Evolutionary conservation across 768 basidiomycete genomes (phyloP), one percentile per base, ranked within the genome.

Genomic region (Tulasnella calospora): DNA sequence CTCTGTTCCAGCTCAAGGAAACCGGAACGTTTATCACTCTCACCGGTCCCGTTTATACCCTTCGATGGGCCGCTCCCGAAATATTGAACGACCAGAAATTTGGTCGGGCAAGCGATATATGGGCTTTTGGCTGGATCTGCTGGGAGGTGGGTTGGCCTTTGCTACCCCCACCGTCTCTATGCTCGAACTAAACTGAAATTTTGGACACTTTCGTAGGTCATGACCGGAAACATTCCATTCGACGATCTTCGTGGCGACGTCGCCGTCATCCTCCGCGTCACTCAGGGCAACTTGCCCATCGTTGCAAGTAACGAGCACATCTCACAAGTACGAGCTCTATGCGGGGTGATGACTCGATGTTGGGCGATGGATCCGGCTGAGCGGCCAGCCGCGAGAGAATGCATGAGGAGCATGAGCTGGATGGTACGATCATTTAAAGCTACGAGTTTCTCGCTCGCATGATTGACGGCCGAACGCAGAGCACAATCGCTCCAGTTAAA

Each of bases 161-260:
- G 3, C 19, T 3, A 55, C n/a, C n/a, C n/a, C n/a, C n/a, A 19
- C 19, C 51, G 19, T 3, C 51, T 61, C n/a, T 9, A 55, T 9
- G n/a, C 57, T 21, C 27, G 9, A 3, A 7, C 1, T 6, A 13
- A 61, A 21, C n/a, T 61, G 7, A 61, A 9, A 30, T 61, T n/a
- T 27, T 6, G 23, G 17, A 21, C 4, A 61, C 12, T n/a, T 61
- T 30, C 13, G 57, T 27, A 61, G 57, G n/a, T 61, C 23, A 61
- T 61, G 57, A 61, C 57, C 57, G 57, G 57, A n/a, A 61, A 30
- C 27, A 61, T 61, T n/a, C 57, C 57, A 61, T 61, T 61, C 57
- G n/a, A 61, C n/a, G 27, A 61, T 13, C 23, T 61, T 21, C 23
- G 27, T 10, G 27, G 7, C 9, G 57, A 61, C 17, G 23, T 13